Conservation (phyloP, 805 yeast species). For the Yamadazyma endophytica region DNA sequence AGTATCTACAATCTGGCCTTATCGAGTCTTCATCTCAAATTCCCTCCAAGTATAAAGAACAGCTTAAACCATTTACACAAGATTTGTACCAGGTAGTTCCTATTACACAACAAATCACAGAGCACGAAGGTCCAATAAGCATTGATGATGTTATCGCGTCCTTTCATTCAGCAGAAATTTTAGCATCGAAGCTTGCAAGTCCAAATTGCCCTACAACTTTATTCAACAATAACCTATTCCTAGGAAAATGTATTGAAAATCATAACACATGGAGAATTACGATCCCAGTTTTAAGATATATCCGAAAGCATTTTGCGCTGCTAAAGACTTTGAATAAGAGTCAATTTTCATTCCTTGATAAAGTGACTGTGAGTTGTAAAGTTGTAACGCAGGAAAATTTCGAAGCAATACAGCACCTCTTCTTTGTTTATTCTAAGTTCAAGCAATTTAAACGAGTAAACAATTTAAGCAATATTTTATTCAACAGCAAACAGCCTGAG, state of each 20-base stretch:
- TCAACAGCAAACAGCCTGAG: too few species aligned
- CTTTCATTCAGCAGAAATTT: too few species aligned
- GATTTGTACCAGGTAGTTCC: neutral
- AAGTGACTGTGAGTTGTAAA: conserved; percentile 1
- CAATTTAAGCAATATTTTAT: conserved; percentile 44
- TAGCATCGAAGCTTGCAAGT: too few species aligned
- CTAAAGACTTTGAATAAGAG: conserved; percentile 1
- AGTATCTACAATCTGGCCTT: conserved; percentile 1
- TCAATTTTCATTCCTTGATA: conserved; percentile 3
- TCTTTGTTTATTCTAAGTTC: conserved; percentile 12
- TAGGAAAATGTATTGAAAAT: neutral
- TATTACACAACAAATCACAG: neutral
- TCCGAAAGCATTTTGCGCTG: neutral
- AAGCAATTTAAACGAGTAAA: conserved; percentile 37
- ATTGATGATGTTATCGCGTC: too few species aligned
- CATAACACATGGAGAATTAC: neutral
- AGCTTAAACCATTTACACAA: too few species aligned
- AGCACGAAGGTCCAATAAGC: too few species aligned
- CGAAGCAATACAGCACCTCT: conserved; percentile 2
- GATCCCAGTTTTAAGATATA: neutral
- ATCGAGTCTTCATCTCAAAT: conserved; percentile 2
- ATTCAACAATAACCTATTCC: neutral
- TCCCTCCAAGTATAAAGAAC: neutral
- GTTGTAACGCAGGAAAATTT: neutral
- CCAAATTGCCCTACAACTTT: neutral